Evolutionary conservation across 1,139 yeast species (phyloP).

Genomic region (Kodamaea derodonti): DNA sequence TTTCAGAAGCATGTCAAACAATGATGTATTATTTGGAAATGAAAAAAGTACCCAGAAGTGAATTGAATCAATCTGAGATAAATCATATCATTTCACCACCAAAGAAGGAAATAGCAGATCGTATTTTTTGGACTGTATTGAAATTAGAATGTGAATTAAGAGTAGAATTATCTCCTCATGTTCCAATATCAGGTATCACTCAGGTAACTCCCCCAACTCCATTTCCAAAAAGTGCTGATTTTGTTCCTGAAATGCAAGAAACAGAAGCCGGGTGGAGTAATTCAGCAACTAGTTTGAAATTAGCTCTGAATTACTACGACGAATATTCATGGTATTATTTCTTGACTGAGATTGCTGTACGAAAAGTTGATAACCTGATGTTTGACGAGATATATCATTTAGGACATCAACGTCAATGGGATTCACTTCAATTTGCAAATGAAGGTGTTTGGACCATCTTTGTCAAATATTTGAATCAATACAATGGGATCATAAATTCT

Average conservation of each 20-base stretch:
- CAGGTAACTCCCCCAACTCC: slow-evolving; percentile 37
- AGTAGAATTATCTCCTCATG: slow-evolving; percentile 42
- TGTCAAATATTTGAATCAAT: slow-evolving; percentile 36
- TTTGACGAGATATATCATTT: slow-evolving; percentile 30
- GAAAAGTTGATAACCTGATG: slow-evolving; percentile 45
- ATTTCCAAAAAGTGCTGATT: slow-evolving; percentile 40
- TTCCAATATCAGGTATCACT: slow-evolving; percentile 41
- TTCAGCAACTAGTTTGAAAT: slow-evolving; percentile 17
- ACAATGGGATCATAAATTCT: slow-evolving; percentile 39
- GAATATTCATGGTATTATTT: slow-evolving; percentile 47
- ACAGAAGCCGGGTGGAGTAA: not conserved
- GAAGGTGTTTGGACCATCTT: slow-evolving; percentile 28
- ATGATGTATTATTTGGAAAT: slow-evolving; percentile 30
- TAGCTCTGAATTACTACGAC: slow-evolving; percentile 32
- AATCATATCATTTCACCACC: slow-evolving; percentile 6
- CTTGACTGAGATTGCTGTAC: slow-evolving; percentile 45
- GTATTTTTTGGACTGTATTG: slow-evolving; percentile 44
- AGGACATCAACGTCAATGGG: slow-evolving; percentile 23
- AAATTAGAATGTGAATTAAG: slow-evolving; percentile 46
- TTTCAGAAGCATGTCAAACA: slow-evolving; percentile 30
- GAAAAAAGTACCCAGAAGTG: slow-evolving; percentile 7
- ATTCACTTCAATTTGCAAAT: slow-evolving; percentile 21
- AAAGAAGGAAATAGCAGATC: slow-evolving; percentile 26
- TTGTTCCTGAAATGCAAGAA: slow-evolving; percentile 18
- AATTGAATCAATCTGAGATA: slow-evolving; percentile 5